Evolutionary conservation across 2,329 filamentous ascomycete species (phyloP).

Genomic region (Claviceps quebecensis): DNA sequence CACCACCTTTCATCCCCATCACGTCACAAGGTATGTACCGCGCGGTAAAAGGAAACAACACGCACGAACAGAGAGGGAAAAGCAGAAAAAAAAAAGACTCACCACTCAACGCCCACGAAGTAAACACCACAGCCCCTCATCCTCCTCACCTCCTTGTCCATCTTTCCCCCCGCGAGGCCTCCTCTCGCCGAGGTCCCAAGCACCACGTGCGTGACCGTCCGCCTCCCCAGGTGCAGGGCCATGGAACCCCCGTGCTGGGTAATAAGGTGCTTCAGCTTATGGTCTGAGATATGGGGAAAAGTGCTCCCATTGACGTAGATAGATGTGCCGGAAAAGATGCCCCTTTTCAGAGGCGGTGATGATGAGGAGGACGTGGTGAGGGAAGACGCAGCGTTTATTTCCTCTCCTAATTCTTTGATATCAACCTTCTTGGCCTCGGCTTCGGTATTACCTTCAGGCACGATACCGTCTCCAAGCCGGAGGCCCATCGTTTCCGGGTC

Average conservation of each 20-base stretch:
- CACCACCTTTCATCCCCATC: too few relatives aligned
- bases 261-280: slow-evolving; percentile 69
- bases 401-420: too few relatives aligned
- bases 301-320: slow-evolving; percentile 86
- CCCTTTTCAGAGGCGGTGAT: not conserved
- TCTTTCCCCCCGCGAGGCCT: slow-evolving; percentile 61
- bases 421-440: too few relatives aligned
- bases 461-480: too few relatives aligned
- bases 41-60: not conserved
- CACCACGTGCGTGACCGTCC: slow-evolving; percentile 74
- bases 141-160: slow-evolving; percentile 64
- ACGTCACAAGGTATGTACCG: too few relatives aligned
- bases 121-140: slow-evolving; percentile 57
- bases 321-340: slow-evolving; percentile 56
- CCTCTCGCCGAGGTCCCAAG: slow-evolving; percentile 57
- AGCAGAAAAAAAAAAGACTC: slow-evolving; percentile 11
- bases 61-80: slow-evolving; percentile 5
- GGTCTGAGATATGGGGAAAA: slow-evolving; percentile 66
- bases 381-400: too few relatives aligned
- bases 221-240: slow-evolving; percentile 56
- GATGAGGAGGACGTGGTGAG: too few relatives aligned
- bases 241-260: slow-evolving; percentile 58
- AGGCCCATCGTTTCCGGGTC: too few relatives aligned
- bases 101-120: slow-evolving; percentile 75
- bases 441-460: too few relatives aligned